A percentile compares a stretch with the other conserved stretches of the same genome.
Evolutionary conservation across 768 basidiomycete genomes (phyloP).

Genomic region (Cubamyces sp.): DNA sequence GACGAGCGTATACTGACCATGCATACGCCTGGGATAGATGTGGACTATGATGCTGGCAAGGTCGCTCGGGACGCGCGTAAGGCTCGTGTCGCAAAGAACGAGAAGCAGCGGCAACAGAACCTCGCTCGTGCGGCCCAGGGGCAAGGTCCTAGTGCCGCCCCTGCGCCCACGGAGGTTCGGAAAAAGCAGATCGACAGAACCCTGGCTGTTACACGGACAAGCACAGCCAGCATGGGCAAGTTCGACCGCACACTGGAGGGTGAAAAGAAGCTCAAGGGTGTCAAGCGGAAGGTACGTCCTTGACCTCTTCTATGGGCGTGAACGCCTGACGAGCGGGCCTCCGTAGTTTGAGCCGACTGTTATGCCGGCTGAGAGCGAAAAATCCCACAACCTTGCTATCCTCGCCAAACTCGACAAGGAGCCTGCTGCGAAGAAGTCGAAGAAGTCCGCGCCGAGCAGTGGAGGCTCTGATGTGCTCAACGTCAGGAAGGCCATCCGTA

Average conservation of each 20-base stretch:
- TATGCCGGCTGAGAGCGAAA: slow-evolving; percentile 65
- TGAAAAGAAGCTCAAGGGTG: slow-evolving; percentile 83
- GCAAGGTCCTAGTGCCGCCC: slow-evolving; percentile 30
- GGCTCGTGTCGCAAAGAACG: slow-evolving; percentile 82
- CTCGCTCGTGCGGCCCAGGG: slow-evolving; percentile 54
- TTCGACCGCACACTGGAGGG: slow-evolving; percentile 92
- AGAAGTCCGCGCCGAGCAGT: slow-evolving; percentile 46
- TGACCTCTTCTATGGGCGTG: not conserved
- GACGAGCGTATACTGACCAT: not conserved
- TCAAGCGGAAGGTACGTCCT: slow-evolving; percentile 85
- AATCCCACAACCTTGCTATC: slow-evolving; percentile 72
- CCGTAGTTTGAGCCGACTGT: slow-evolving; percentile 86
- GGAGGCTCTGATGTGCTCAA: slow-evolving; percentile 62
- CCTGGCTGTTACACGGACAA: slow-evolving; percentile 72
- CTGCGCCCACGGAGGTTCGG: slow-evolving; percentile 43
- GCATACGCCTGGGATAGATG: slow-evolving; percentile 48
- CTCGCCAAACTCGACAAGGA: slow-evolving; percentile 73
- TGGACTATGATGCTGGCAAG: slow-evolving; percentile 79
- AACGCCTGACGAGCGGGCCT: not conserved
- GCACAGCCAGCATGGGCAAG: slow-evolving; percentile 94
- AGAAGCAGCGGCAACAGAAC: slow-evolving; percentile 75
- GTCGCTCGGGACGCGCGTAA: slow-evolving; percentile 80
- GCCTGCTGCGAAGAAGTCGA: slow-evolving; percentile 64
- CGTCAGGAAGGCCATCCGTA: slow-evolving; percentile 84
- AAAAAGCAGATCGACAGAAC: slow-evolving; percentile 78